These are phyloP conservation scores for Bromus sterilis DNA, from an alignment of 176 grass and related monocot species.

Conservation along the genomic window DNA sequence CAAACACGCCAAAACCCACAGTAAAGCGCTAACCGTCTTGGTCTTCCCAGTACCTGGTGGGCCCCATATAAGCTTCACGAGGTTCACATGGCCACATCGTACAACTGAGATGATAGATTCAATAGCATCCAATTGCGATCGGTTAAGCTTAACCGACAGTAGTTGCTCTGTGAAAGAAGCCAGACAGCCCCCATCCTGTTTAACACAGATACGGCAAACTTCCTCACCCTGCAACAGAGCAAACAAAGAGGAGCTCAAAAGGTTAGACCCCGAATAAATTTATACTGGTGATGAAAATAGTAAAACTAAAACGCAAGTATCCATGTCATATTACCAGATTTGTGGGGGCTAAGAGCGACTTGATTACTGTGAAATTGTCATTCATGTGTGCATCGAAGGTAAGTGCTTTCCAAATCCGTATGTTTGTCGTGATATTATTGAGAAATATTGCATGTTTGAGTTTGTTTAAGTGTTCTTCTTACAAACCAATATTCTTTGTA, in stretches of 20 bases:
- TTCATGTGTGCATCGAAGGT: slow-evolving; percentile 5
- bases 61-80: slow-evolving; percentile 64
- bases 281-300: background rate
- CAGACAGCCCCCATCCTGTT: background rate
- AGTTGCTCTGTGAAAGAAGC: slow-evolving; percentile 18
- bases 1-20: slow-evolving; percentile 44
- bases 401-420: slow-evolving; percentile 55
- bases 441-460: slow-evolving; percentile 44
- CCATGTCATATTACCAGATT: slow-evolving; percentile 33
- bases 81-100: slow-evolving; percentile 24
- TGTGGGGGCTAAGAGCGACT: slow-evolving; percentile 23
- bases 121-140: slow-evolving; percentile 46
- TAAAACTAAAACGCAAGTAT: background rate
- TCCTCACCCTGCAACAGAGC: slow-evolving; percentile 21
- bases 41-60: slow-evolving; percentile 91
- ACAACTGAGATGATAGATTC: slow-evolving; percentile 40
- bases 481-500: background rate
- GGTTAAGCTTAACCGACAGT: slow-evolving; percentile 41
- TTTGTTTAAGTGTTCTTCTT: slow-evolving; percentile 19
- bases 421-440: slow-evolving; percentile 37
- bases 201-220: background rate
- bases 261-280: background rate
- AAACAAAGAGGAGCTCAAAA: background rate
- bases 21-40: slow-evolving; percentile 42
- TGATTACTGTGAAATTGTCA: slow-evolving; percentile 56